Conservation (phyloP, 2,329 filamentous ascomycete species). For the Alternaria hordeiaustralica region DNA sequence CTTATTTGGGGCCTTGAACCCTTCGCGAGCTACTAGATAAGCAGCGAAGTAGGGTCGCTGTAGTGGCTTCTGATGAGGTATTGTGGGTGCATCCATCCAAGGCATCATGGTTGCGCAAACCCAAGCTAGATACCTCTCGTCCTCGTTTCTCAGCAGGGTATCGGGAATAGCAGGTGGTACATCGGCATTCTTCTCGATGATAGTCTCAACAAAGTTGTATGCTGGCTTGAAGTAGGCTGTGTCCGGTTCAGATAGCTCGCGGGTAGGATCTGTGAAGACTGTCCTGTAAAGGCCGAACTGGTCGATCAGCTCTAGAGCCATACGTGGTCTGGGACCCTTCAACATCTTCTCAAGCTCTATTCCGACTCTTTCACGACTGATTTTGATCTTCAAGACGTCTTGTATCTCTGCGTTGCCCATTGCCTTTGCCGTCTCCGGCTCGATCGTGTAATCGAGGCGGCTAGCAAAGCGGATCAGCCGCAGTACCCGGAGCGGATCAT, state of each 20-base stretch:
- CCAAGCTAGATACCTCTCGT: conserved; percentile 78
- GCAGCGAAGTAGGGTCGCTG: conserved; percentile 54
- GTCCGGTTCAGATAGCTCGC: conserved; percentile 62
- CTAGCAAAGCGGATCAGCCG: conserved; percentile 90
- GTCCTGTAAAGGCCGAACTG: conserved; percentile 71
- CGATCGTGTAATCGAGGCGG: conserved; percentile 79
- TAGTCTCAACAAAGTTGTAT: conserved; percentile 66
- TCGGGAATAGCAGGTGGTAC: conserved; percentile 51
- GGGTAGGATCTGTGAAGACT: conserved; percentile 73
- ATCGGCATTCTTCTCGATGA: conserved; percentile 13
- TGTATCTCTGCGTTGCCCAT: conserved; percentile 85
- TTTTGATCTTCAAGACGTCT: conserved; percentile 80
- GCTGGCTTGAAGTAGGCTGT: conserved; percentile 66
- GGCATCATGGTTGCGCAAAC: conserved; percentile 75
- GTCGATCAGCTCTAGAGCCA: conserved; percentile 70
- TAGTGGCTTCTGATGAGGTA: conserved; percentile 57
- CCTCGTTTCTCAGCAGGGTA: conserved; percentile 65
- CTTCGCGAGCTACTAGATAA: conserved; percentile 72
- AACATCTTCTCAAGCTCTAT: conserved; percentile 92
- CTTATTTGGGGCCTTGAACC: conserved; percentile 80
- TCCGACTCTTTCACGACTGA: conserved; percentile 88
- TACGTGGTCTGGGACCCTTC: conserved; percentile 67
- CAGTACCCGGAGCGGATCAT: conserved; percentile 87
- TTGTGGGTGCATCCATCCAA: conserved; percentile 64
- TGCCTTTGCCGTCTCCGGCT: conserved; percentile 68